Percentiles rank a stretch among this genome's conserved stretches.
These are phyloP conservation scores for Plectranthus barbatus DNA, from an alignment of 257 asterid species.

Conservation along the genomic window DNA sequence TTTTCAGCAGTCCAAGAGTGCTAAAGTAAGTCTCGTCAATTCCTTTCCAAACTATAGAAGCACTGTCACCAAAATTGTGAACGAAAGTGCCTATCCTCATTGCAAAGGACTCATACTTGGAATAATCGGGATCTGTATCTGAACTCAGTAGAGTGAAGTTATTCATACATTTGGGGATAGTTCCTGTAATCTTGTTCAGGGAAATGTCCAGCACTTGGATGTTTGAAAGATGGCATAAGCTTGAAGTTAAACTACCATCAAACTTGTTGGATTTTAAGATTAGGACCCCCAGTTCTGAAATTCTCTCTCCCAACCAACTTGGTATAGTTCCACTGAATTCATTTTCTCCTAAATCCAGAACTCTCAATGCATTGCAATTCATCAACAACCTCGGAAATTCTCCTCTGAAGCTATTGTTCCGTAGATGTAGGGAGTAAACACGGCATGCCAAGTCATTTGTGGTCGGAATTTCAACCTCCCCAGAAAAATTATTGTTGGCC, in stretches of 20 bases:
- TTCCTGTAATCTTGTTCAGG: conserved; percentile 16
- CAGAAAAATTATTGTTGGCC: background rate
- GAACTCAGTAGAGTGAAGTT: background rate
- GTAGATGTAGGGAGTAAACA: background rate
- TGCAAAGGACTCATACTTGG: background rate
- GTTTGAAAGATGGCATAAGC: too few species aligned
- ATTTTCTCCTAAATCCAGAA: too few species aligned
- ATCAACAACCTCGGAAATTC: too few species aligned
- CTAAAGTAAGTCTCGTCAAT: background rate
- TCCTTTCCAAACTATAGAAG: background rate
- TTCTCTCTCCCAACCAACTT: too few species aligned
- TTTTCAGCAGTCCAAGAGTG: background rate
- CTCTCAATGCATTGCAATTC: too few species aligned
- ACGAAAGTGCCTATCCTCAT: background rate
- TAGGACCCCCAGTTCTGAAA: too few species aligned
- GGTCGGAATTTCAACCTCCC: background rate
- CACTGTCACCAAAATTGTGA: background rate
- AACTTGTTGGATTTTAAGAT: too few species aligned
- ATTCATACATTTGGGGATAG: conserved; percentile 23
- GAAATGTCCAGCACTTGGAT: conserved; percentile 29
- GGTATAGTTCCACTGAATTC: too few species aligned
- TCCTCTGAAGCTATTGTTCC: too few species aligned
- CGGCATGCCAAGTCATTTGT: background rate
- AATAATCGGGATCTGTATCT: background rate
- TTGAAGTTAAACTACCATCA: too few species aligned